A percentile compares a stretch with the other conserved stretches of the same genome.
Conservation (phyloP, 1,284 basidiomycete genomes). For the Ustilago esculenta region DNA sequence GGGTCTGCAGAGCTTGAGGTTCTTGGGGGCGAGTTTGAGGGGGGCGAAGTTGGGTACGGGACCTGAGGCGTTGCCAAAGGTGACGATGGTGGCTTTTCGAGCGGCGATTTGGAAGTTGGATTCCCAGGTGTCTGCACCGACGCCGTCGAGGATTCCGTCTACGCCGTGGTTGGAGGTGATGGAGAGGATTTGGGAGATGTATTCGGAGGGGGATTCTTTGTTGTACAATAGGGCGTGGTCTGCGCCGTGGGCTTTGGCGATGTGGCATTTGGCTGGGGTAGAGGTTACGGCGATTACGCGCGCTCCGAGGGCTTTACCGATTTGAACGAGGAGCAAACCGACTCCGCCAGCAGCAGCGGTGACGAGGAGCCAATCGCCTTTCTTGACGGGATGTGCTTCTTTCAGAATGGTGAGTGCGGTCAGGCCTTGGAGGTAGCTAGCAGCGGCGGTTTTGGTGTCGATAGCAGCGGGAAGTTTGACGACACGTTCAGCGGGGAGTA, state of each 20-base stretch:
- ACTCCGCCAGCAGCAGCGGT: conserved; percentile 88
- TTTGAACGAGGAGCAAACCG: conserved; percentile 71
- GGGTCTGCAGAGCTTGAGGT: conserved; percentile 73
- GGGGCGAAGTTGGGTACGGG: conserved; percentile 74
- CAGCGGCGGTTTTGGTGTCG: conserved; percentile 76
- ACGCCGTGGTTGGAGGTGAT: conserved; percentile 81
- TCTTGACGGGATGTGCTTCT: conserved; percentile 83
- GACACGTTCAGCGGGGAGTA: conserved; percentile 75
- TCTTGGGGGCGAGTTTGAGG: conserved; percentile 80
- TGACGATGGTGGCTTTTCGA: conserved; percentile 73
- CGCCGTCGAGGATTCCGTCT: conserved; percentile 89
- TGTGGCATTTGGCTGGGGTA: conserved; percentile 80
- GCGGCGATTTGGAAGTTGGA: conserved; percentile 80
- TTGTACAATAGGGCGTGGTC: conserved; percentile 86
- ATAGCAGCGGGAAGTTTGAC: conserved; percentile 72
- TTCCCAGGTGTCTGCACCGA: conserved; percentile 73
- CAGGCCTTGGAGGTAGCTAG: conserved; percentile 78
- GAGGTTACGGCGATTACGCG: conserved; percentile 95
- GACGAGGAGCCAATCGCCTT: conserved; percentile 74
- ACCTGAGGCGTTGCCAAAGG: conserved; percentile 90
- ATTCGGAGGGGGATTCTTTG: conserved; percentile 34
- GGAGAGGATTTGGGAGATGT: conserved; percentile 67
- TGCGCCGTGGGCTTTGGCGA: conserved; percentile 84
- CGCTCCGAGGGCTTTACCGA: conserved; percentile 74
- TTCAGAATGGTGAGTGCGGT: conserved; percentile 82